phyloP scores from a whole-genome alignment of 768 basidiomycete genomes.

The Saitozyma sp. region DNA sequence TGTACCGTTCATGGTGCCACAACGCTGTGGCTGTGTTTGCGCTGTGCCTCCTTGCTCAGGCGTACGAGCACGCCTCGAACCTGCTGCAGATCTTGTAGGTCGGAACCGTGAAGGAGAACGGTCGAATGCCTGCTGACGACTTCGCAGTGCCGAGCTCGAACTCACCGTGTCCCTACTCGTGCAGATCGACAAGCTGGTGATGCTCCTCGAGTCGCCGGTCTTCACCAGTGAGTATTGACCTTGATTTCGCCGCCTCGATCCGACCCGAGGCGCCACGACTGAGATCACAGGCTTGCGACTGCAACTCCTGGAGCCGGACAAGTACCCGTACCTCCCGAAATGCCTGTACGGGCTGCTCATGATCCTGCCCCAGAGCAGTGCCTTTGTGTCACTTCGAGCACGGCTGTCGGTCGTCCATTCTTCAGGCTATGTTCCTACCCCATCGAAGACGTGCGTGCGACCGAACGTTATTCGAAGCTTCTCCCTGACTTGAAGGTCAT shows the following conservation, averaged over 20 bases:
- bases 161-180: conserved; percentile 92
- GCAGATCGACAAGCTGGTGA: conserved; percentile 95
- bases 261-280: not conserved
- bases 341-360: conserved; percentile 95
- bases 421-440: conserved; percentile 83
- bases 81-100: conserved; percentile 89
- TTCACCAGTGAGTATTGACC: conserved; percentile 74
- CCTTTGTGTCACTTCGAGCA: conserved; percentile 91
- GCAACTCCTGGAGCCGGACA: conserved; percentile 93
- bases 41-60: conserved; percentile 91
- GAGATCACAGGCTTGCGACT: conserved; percentile 61
- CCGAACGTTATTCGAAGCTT: not conserved
- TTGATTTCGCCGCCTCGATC: not conserved
- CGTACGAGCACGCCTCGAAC: conserved; percentile 97
- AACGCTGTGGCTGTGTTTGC: conserved; percentile 97
- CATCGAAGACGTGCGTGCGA: conserved; percentile 71
- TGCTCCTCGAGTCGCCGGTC: conserved; percentile 95
- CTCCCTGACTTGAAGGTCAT: not conserved
- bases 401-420: conserved; percentile 93
- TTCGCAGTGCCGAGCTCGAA: conserved; percentile 83
- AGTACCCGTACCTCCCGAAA: conserved; percentile 94
- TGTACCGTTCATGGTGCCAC: conserved; percentile 98
- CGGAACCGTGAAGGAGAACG: not conserved
- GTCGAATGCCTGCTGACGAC: conserved; percentile 2
- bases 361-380: conserved; percentile 94